Base-by-base conservation (phyloP, 495 filamentous ascomycete species). In the Staphylotrichum longicolle region DNA sequence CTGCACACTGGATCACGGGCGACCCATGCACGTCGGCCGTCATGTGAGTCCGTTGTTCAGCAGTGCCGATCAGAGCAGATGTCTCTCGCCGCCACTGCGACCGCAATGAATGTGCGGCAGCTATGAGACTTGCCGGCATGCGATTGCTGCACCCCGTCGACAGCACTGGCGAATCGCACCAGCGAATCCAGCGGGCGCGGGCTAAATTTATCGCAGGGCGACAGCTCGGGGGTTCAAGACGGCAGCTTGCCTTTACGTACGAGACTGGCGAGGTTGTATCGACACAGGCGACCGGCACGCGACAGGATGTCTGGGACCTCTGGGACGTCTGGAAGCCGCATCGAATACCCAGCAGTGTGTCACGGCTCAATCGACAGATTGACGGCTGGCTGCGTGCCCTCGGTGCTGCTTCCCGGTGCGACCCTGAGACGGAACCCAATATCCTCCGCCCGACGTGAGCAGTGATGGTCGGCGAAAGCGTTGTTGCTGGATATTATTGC, bases 101-200 rank as follows among this genome's bases (percentile, higher is more conserved):
- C 42, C 12, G 41, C 42, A 62, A 66, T 66, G 63, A 66, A 66
- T 53, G 30, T 62, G 63, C 63, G 63, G 63, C 63, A 59, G 30
- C 60, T 27, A 50, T 27, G 44, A 58, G 54, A 62, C 58, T 55
- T 66, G 45, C 59, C 63, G 63, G 54, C 54, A 66, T 62, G 51
- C 45, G 33, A 44, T 32, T 9, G 49, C 55, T 59, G 55, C 55
- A 56, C 41, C 20, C 27, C 30, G 32, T 54, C 37, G 39, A 27
- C 20, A 27, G 20, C 20, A 27, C 20, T 27, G 20, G 32, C 51
- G 41, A 47, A 27, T 27, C 20, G 20, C 40, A 34, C 14, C 50
- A 46, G 51, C 63, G 63, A 66, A 66, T 62, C 63, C 62, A 35
- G 37, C 50, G 7, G 30, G 49, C 39, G 49, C 39, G 56, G 63